Evolutionary conservation across 225 moss, liverwort and hornwort species (phyloP), one percentile per base, ranked within the genome.

Genomic region (Asterella californica): DNA sequence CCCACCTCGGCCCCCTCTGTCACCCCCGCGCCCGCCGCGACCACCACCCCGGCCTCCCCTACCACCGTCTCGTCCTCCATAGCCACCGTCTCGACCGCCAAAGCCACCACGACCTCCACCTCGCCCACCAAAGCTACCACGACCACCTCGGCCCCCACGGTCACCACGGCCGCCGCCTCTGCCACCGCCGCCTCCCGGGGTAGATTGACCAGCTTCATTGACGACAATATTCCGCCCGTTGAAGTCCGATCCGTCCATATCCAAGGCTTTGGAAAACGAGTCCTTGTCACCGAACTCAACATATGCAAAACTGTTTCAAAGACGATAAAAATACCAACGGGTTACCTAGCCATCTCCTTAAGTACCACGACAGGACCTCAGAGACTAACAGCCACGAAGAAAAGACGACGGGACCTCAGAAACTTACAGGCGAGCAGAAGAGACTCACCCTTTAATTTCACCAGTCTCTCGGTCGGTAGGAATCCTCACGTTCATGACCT

Each of bases 191-290:
- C 85, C 87, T 42, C 81, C 76, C 6, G 82, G 62, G 37, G 84
- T 78, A 11, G 83, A 75, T 53, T 79, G 82, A 19, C 87, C 84
- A 53, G 87, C 76, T 42, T 84, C 82, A 68, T 87, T 84, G 24
- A 87, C 84, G 4, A 82, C 65, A 15, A 84, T 72, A 55, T 33
- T 77, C 19, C 61, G 62, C 17, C 87, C 87, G 32, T 80, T 61
- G 61, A 79, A 81, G 34, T 69, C 49, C 7, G 79, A 73, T 30
- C 79, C 79, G 48, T 87, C 77, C 70, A 75, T 54, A 27, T 65
- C 52, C 9, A 87, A 47, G 1, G 87, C 87, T 8, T 70, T 77
- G 0, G 76, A 63, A 54, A 84, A 84, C 22, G 59, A 37, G 9
- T 82, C 84, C 37, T 47, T 66, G 60, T 82, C 82, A 48, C 61